A percentile compares a stretch with the other conserved stretches of the same genome.
phyloP scores from a whole-genome alignment of 768 basidiomycete genomes.

The Psilocybe cubensis region DNA sequence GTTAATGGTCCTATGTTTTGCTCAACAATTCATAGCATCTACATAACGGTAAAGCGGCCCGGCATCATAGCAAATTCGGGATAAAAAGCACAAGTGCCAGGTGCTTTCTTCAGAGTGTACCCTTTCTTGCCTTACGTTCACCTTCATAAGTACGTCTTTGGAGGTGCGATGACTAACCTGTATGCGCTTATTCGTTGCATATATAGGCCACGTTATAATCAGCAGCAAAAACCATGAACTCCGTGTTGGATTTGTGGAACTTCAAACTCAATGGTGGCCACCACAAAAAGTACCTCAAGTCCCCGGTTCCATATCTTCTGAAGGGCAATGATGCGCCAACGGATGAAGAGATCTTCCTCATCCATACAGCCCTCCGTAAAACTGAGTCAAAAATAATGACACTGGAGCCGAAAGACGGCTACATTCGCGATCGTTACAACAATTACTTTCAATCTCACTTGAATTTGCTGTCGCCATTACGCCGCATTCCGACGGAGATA shows the following conservation, averaged over 20 bases:
- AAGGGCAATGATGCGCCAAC: constrained; percentile 15
- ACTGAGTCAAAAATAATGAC: not conserved
- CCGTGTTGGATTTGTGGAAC: not conserved
- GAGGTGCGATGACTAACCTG: too few species aligned
- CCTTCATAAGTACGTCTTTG: too few species aligned
- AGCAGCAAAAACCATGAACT: too few species aligned
- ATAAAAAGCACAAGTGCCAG: too few species aligned
- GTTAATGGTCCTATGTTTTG: too few species aligned
- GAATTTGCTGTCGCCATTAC: constrained; percentile 5
- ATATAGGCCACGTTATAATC: not conserved
- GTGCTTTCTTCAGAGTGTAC: too few species aligned
- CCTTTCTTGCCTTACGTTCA: too few species aligned
- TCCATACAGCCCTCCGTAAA: constrained; percentile 3
- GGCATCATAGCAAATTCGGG: too few species aligned
- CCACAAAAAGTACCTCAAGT: constrained; percentile 1
- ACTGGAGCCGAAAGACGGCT: not conserved
- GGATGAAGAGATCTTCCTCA: constrained; percentile 7
- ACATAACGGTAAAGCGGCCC: too few species aligned
- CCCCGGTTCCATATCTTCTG: constrained; percentile 11
- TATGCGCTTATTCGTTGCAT: too few species aligned
- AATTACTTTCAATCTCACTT: constrained; percentile 8
- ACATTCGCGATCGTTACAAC: not conserved
- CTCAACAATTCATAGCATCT: too few species aligned
- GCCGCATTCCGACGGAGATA: constrained; percentile 18
- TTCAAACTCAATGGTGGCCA: constrained; percentile 5